A percentile compares a stretch with the other conserved stretches of the same genome.
These are phyloP conservation scores for Leishmania turanica DNA, from an alignment of 208 protist species.

Conservation along the genomic window DNA sequence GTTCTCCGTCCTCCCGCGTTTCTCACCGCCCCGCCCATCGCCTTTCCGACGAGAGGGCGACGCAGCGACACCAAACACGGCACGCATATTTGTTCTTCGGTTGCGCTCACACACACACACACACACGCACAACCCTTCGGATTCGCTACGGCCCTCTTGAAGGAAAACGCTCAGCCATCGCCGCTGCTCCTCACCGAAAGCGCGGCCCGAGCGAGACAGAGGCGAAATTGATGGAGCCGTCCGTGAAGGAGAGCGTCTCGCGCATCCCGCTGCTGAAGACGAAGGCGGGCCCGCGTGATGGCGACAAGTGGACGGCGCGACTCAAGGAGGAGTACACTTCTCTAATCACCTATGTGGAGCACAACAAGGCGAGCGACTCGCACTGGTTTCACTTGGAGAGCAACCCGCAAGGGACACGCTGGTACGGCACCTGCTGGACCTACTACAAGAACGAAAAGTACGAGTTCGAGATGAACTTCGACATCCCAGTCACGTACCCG, in stretches of 20 bases:
- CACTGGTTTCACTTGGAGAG: constrained; percentile 98
- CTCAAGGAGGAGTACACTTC: constrained; percentile 98
- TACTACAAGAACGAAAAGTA: constrained; percentile 96
- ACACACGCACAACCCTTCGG: no score
- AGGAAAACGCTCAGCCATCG: no score
- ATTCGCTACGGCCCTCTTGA: neutral
- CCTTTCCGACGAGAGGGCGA: neutral
- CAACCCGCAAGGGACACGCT: constrained; percentile 94
- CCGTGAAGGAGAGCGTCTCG: constrained; percentile 89
- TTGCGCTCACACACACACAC: neutral
- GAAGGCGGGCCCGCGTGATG: constrained; percentile 95
- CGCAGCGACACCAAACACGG: neutral
- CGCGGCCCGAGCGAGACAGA: neutral
- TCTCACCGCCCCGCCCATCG: neutral
- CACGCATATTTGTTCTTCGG: neutral
- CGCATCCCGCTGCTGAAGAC: constrained; percentile 96
- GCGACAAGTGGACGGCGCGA: constrained; percentile 94
- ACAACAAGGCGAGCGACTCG: constrained; percentile 95
- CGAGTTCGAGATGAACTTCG: constrained; percentile 98
- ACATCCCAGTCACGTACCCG: constrained; percentile 98
- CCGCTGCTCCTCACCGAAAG: neutral
- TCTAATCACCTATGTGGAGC: constrained; percentile 96
- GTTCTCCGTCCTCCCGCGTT: neutral
- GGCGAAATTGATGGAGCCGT: constrained; percentile 57
- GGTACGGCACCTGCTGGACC: constrained; percentile 98